These are phyloP conservation scores for Lactifluus subvellereus DNA, from an alignment of 768 basidiomycete species.

Conservation along the genomic window DNA sequence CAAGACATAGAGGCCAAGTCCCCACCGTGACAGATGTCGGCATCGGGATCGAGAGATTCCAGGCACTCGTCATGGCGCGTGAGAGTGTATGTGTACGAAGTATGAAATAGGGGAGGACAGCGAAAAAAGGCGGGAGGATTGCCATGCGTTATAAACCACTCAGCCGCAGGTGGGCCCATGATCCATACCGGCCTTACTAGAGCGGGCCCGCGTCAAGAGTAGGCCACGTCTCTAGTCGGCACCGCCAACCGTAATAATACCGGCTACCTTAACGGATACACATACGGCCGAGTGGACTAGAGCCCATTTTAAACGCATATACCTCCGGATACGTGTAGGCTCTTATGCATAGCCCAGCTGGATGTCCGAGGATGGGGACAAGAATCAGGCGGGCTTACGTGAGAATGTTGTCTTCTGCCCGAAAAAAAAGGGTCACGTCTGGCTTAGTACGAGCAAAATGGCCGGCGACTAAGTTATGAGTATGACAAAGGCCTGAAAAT, in stretches of 20 bases:
- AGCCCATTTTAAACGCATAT: no score
- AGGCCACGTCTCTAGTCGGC: no score
- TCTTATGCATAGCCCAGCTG: not conserved
- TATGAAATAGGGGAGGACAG: not conserved
- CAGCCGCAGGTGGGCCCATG: not conserved
- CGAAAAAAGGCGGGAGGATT: not conserved
- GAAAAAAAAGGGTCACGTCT: no score
- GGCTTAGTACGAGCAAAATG: no score
- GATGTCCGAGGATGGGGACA: not conserved
- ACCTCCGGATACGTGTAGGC: no score
- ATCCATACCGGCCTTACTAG: not conserved
- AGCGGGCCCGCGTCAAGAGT: not conserved
- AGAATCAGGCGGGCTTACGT: not conserved
- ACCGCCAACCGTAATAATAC: no score
- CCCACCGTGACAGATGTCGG: not conserved
- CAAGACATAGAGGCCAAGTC: no score
- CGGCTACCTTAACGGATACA: no score
- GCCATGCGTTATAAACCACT: not conserved
- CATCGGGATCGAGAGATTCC: not conserved
- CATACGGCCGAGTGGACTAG: no score
- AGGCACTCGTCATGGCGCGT: not conserved
- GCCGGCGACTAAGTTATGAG: no score
- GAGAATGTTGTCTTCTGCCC: no score
- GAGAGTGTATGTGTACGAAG: not conserved
- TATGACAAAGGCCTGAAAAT: no score